Conservation (phyloP, 768 basidiomycete species). For the Clavulina sp. region DNA sequence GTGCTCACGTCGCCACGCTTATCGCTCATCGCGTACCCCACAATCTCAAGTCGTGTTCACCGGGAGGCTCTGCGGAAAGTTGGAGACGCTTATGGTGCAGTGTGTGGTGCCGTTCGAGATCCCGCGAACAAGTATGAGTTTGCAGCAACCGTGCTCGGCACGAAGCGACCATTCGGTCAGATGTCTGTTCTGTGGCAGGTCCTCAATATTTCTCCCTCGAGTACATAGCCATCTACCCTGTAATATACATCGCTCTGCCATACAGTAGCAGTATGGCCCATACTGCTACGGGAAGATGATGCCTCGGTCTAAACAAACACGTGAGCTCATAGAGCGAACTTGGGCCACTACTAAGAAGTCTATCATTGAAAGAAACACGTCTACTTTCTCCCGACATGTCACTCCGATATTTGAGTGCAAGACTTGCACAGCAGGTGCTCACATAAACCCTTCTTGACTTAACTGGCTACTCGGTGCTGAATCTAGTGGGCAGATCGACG, state of each 20-base stretch:
- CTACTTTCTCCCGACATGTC: no score
- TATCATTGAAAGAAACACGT: no score
- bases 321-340: no score
- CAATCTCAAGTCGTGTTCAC: constrained; percentile 54
- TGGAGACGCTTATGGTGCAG: constrained; percentile 44
- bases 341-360: no score
- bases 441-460: background rate
- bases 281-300: no score
- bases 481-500: constrained; percentile 55
- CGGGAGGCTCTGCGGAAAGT: constrained; percentile 53
- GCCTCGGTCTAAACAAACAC: no score
- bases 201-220: no score
- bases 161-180: constrained; percentile 71
- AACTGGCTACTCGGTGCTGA: background rate
- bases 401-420: constrained; percentile 49
- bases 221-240: no score
- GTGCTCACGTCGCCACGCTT: constrained; percentile 63
- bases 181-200: constrained; percentile 58
- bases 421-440: constrained; percentile 56
- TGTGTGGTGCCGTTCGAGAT: constrained; percentile 63
- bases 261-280: no score
- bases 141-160: constrained; percentile 65
- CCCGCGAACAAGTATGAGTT: constrained; percentile 79
- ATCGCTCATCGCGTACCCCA: constrained; percentile 48
- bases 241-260: no score